Percentiles rank a stretch among this genome's conserved stretches.
phyloP scores from a whole-genome alignment of 192 early-diverging fungal genomes.

The Backusella parvicylindrica region DNA sequence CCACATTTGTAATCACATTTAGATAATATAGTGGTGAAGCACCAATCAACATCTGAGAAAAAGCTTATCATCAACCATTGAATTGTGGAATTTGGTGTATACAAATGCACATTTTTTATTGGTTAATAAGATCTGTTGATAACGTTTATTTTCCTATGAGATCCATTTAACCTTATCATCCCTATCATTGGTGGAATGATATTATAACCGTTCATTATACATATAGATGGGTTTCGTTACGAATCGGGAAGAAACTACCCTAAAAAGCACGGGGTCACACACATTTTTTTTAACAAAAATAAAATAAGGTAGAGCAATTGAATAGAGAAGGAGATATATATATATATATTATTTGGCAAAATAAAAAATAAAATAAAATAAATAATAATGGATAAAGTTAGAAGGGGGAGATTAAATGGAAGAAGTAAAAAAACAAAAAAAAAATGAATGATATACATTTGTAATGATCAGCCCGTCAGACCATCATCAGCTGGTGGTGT shows the following conservation, averaged over 20 bases:
- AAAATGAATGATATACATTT: not conserved
- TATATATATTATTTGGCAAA: not conserved
- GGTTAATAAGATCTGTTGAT: not conserved
- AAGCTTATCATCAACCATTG: not conserved
- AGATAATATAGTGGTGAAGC: not conserved
- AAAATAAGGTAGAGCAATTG: not conserved
- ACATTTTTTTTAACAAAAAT: not conserved
- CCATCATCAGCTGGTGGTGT: slow-evolving; percentile 4
- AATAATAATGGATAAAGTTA: not conserved
- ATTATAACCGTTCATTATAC: not conserved
- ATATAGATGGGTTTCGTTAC: not conserved
- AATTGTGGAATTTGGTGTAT: not conserved
- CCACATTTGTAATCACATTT: not conserved
- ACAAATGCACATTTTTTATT: not conserved
- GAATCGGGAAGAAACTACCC: slow-evolving; percentile 2
- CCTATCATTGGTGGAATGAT: not conserved
- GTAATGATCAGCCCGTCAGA: not conserved
- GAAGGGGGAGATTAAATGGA: not conserved
- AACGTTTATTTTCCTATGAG: not conserved
- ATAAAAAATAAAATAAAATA: not conserved
- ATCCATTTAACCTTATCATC: not conserved
- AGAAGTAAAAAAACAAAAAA: not conserved
- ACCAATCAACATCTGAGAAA: not conserved
- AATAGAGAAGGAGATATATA: not conserved
- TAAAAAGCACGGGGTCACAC: slow-evolving; percentile 4